Percentiles rank a stretch among this genome's conserved stretches.
phyloP scores from a whole-genome alignment of 345 rosid species.

The Alliaria petiolata region DNA sequence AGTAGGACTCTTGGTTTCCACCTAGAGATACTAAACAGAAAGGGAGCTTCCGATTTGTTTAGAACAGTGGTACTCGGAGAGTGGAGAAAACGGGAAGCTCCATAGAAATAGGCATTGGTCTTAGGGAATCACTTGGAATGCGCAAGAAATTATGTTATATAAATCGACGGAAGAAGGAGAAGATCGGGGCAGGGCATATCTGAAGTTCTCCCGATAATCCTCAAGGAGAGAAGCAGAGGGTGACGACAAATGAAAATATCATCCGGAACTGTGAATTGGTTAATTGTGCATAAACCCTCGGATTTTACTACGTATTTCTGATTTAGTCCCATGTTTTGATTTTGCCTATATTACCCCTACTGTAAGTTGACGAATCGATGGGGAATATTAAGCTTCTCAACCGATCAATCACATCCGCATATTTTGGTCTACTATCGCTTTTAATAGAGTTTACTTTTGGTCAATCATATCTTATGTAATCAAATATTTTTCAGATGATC shows the following conservation, averaged over 20 bases:
- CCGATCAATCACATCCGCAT: constrained; percentile 17
- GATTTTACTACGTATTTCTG: neutral
- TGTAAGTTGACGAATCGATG: constrained; percentile 9
- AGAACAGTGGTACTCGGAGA: constrained; percentile 17
- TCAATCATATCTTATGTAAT: neutral
- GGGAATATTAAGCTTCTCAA: too few species aligned
- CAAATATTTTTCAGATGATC: neutral
- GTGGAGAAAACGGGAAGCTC: constrained; percentile 36
- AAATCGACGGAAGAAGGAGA: too few species aligned
- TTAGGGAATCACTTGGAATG: neutral
- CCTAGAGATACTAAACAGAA: neutral
- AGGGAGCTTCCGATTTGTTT: neutral
- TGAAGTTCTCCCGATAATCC: too few species aligned
- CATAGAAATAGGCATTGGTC: constrained; percentile 30
- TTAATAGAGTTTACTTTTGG: constrained; percentile 2
- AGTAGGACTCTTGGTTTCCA: too few species aligned
- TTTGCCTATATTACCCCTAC: neutral
- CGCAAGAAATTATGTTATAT: too few species aligned
- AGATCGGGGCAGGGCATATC: too few species aligned
- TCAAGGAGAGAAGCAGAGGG: neutral
- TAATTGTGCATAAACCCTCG: neutral
- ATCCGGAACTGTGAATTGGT: neutral
- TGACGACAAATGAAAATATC: constrained; percentile 6
- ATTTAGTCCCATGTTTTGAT: neutral
- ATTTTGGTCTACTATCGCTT: constrained; percentile 16